phyloP scores from a whole-genome alignment of 192 early-diverging fungal genomes.

The Coemansia interrupta region DNA sequence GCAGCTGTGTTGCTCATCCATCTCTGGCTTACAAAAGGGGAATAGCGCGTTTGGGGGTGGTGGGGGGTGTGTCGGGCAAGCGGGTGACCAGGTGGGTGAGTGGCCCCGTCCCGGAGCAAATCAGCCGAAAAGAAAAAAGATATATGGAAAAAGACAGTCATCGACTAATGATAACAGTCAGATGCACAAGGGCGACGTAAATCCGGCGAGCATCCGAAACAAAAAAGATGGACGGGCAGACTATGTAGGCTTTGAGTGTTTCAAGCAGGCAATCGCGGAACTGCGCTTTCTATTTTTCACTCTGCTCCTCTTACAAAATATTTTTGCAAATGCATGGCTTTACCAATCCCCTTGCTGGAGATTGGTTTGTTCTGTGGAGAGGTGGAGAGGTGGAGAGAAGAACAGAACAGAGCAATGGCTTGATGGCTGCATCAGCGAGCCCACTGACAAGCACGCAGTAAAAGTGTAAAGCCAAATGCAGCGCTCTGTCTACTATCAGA shows the following conservation, averaged over 20 bases:
- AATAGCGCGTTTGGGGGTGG: not conserved
- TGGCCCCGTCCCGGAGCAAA: slow-evolving; percentile 8
- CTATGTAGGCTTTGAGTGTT: not conserved
- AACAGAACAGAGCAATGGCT: slow-evolving; percentile 20
- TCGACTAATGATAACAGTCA: no score
- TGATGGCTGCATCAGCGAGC: slow-evolving; percentile 30
- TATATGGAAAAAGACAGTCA: slow-evolving; percentile 3
- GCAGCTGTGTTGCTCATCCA: not conserved
- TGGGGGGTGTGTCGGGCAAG: slow-evolving; percentile 2
- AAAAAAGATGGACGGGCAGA: slow-evolving; percentile 1
- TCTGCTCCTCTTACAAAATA: not conserved
- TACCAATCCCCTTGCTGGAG: slow-evolving; percentile 4
- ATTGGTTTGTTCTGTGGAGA: slow-evolving; percentile 2
- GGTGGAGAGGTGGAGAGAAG: slow-evolving; percentile 13
- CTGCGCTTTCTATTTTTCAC: slow-evolving; percentile 6
- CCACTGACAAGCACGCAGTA: slow-evolving; percentile 7
- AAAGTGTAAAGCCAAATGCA: slow-evolving; percentile 5
- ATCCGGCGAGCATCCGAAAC: no score
- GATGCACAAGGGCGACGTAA: no score
- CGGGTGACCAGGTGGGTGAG: slow-evolving; percentile 8
- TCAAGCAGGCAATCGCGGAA: slow-evolving; percentile 15
- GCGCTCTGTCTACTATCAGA: not conserved
- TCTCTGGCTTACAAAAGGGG: not conserved
- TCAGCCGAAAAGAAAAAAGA: slow-evolving; percentile 5
- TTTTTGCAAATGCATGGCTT: not conserved